phyloP scores from a whole-genome alignment of 371 early-diverging fungal species.

The Dichotomocladium elegans region DNA sequence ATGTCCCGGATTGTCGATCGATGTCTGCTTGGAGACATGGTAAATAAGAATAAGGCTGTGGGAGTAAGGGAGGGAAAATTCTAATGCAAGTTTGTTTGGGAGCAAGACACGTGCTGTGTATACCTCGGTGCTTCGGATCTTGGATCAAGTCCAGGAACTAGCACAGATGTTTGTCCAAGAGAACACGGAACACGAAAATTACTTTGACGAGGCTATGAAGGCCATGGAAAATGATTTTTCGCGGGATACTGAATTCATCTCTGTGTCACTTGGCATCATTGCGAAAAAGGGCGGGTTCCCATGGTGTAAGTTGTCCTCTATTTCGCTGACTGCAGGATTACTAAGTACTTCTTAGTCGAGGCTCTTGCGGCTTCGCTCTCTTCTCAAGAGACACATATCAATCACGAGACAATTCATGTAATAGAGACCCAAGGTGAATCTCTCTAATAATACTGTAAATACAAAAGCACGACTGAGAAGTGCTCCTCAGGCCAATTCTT shows the following conservation, averaged over 20 bases:
- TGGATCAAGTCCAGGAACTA: constrained; percentile 33
- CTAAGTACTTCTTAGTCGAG: constrained; percentile 2
- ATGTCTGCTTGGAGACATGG: constrained; percentile 45
- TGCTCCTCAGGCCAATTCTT: no score
- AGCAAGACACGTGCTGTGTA: constrained; percentile 30
- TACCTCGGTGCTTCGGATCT: constrained; percentile 25
- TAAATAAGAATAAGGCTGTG: no score
- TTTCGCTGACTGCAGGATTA: not conserved
- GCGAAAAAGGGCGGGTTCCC: constrained; percentile 36
- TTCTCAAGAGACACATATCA: no score
- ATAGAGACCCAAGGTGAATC: no score
- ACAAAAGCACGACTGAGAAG: no score
- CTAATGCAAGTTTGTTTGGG: not conserved
- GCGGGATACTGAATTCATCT: constrained; percentile 33
- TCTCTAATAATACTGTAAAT: no score
- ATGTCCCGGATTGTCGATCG: constrained; percentile 33
- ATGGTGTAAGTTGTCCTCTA: constrained; percentile 38
- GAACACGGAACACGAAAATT: not conserved
- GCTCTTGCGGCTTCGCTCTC: constrained; percentile 8
- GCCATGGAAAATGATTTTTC: constrained; percentile 34
- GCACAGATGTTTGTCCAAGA: constrained; percentile 9
- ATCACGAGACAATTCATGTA: no score
- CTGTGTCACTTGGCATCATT: constrained; percentile 27
- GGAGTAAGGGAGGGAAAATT: not conserved
- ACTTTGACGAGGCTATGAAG: not conserved